Conservation (phyloP, 306 rosid genomes). For the Cucurbita moschata region DNA sequence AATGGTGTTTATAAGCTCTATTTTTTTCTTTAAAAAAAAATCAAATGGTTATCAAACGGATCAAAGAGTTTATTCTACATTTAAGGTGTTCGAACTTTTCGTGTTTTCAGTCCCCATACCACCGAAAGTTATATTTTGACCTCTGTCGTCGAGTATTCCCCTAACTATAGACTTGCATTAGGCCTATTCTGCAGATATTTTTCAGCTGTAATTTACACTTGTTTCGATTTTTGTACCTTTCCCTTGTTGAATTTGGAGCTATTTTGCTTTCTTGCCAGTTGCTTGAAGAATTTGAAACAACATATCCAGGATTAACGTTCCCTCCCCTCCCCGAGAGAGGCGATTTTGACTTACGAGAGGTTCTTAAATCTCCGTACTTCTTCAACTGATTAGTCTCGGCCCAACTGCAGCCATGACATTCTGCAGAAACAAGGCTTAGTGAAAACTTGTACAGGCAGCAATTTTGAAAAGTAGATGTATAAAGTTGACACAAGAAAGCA, state of each 20-base stretch:
- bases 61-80: not conserved
- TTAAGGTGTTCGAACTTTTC: not conserved
- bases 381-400: slow-evolving; percentile 35
- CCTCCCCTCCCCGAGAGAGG: slow-evolving; percentile 70
- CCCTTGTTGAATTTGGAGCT: not conserved
- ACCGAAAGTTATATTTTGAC: not conserved
- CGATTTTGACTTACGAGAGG: slow-evolving; percentile 52
- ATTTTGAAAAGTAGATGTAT: not conserved
- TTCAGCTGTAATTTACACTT: not conserved
- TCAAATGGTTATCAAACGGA: no score
- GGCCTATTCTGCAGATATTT: not conserved
- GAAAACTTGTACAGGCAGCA: not conserved
- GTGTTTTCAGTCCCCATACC: not conserved
- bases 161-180: not conserved
- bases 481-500: not conserved
- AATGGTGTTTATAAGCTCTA: no score
- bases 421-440: not conserved
- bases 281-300: slow-evolving; percentile 46
- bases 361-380: slow-evolving; percentile 62
- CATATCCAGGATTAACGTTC: slow-evolving; percentile 51
- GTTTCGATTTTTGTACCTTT: not conserved
- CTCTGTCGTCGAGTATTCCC: not conserved
- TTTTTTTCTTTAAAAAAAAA: no score
- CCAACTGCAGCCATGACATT: not conserved
- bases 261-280: slow-evolving; percentile 32